Percentiles rank a stretch among this genome's conserved stretches.
These are phyloP conservation scores for Rhododendron simsii DNA, from an alignment of 148 eudicot species.

Conservation along the genomic window DNA sequence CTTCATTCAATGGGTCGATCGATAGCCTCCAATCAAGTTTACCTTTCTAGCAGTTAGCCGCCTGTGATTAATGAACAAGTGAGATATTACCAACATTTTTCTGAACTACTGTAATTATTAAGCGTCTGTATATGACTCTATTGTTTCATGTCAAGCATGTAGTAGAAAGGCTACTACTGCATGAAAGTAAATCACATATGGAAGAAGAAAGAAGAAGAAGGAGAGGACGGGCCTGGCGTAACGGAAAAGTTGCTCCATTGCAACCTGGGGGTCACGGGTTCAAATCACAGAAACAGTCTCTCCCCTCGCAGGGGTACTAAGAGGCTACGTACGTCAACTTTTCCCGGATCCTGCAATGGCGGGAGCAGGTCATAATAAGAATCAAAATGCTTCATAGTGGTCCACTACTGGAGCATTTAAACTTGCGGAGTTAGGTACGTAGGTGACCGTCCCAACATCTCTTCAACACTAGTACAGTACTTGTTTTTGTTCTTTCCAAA, in stretches of 20 bases:
- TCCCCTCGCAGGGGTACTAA: accelerated
- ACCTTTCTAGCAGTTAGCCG: not conserved
- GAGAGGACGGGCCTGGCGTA: no score
- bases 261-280: no score
- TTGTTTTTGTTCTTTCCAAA: not conserved
- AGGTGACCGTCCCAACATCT: not conserved
- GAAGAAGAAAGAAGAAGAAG: not conserved
- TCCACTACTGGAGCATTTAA: not conserved
- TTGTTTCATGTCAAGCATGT: not conserved
- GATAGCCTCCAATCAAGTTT: not conserved
- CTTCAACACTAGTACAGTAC: no score
- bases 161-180: not conserved
- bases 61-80: not conserved
- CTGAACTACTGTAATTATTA: no score
- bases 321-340: no score
- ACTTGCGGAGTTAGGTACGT: not conserved
- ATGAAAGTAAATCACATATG: not conserved
- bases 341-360: no score
- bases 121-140: not conserved
- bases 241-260: no score
- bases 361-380: no score
- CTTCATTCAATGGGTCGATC: not conserved
- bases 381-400: not conserved
- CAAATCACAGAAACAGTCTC: no score
- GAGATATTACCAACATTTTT: not conserved